Evolutionary conservation across 371 early-diverging fungal genomes (phyloP), one percentile per base, ranked within the genome.

Genomic region (Dinochytrium kinnereticum): DNA sequence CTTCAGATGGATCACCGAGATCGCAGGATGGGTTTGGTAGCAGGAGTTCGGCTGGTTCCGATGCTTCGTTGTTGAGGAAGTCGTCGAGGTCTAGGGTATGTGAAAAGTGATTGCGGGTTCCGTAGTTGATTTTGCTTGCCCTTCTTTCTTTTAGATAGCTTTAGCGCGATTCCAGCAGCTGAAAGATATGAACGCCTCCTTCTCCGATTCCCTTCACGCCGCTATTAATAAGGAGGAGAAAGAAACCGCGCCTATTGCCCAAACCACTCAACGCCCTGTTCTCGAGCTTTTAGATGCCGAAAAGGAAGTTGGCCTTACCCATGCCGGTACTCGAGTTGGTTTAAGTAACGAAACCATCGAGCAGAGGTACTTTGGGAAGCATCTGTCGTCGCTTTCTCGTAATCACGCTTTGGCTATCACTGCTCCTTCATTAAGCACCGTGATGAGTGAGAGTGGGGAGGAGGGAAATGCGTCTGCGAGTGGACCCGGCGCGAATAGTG

Each of bases 101-200:
- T n/a, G n/a, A n/a, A n/a, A n/a, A n/a, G n/a, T n/a, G n/a, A n/a
- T n/a, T n/a, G n/a, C n/a, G n/a, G n/a, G n/a, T n/a, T n/a, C n/a
- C n/a, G 64, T 53, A 44, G 44, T 44, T 53, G 13, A 5, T 26
- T 53, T 53, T 53, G 5, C 26, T 53, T 53, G 7, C 24, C 5
- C 26, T 53, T 53, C 7, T 44, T 44, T 44, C 19, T 44, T 40
- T 1, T 55, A 21, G 37, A n/a, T 17, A 5, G 75, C 73, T 2
- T 69, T 81, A n/a, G 73, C 76, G 38, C 71, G 75, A 51, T 81
- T 75, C 68, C 69, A 68, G 31, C 71, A 81, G 51, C 71, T 78
- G 30, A 70, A 75, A n/a, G 77, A 81, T 55, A 37, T 77, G 34
- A 79, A 81, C 59, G 69, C 65, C 3, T 73, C 79, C 10, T 81